Conservation (phyloP, 177 flowering plant species). For the Tripterygium wilfordii region DNA sequence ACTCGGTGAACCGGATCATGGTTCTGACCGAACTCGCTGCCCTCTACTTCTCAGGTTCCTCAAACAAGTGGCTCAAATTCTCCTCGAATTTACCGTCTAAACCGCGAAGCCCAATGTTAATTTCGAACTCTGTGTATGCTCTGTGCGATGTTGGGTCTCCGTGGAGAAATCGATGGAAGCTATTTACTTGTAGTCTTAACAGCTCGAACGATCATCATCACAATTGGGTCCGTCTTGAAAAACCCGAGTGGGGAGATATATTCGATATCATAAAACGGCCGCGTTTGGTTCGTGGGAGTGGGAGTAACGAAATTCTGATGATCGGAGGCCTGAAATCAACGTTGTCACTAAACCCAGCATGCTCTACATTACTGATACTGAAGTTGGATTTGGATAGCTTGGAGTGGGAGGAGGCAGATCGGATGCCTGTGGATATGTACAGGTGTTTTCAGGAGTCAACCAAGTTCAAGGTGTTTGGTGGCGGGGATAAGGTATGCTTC, state of each 20-base stretch:
- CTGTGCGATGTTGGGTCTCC: slow-evolving; percentile 88
- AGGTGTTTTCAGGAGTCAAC: slow-evolving; percentile 55
- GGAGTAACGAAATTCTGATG: slow-evolving; percentile 54
- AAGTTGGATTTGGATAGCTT: slow-evolving; percentile 68
- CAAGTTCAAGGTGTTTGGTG: slow-evolving; percentile 95
- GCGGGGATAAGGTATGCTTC: slow-evolving; percentile 75
- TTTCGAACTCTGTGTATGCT: slow-evolving; percentile 43
- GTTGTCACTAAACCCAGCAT: slow-evolving; percentile 57
- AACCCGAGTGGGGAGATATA: too few species aligned
- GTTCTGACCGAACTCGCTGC: slow-evolving; percentile 80
- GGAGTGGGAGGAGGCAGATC: slow-evolving; percentile 91
- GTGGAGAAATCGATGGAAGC: slow-evolving; percentile 87
- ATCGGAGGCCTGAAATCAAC: slow-evolving; percentile 82
- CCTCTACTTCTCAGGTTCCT: slow-evolving; percentile 34
- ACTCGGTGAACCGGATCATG: slow-evolving; percentile 41
- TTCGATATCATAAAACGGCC: too few species aligned
- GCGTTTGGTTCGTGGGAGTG: slow-evolving; percentile 39
- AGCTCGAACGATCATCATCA: slow-evolving; percentile 1
- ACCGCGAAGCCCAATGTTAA: slow-evolving; percentile 80
- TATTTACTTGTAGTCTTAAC: slow-evolving; percentile 37
- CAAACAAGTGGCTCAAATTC: slow-evolving; percentile 58
- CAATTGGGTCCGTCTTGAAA: slow-evolving; percentile 56
- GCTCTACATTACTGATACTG: slow-evolving; percentile 73
- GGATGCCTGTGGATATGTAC: slow-evolving; percentile 87
- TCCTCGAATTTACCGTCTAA: slow-evolving; percentile 78